These are phyloP conservation scores for Wallemia mellicola DNA, from an alignment of 1,284 basidiomycete genomes.

Conservation along the genomic window DNA sequence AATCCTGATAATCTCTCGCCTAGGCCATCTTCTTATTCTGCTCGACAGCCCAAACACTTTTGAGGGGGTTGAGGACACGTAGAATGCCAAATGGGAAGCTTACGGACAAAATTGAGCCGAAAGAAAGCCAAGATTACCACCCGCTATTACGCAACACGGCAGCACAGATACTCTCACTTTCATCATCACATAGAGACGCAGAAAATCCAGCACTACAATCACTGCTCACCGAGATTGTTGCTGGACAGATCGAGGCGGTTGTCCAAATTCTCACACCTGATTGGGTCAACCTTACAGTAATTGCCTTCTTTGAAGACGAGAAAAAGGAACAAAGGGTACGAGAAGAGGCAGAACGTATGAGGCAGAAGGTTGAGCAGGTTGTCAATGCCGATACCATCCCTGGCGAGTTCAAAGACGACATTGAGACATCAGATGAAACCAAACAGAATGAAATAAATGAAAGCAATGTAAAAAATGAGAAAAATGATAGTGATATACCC, in stretches of 20 bases:
- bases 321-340: constrained; percentile 1
- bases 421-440: background rate
- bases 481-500: no score
- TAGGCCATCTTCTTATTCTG: constrained; percentile 1
- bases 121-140: background rate
- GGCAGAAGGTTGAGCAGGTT: constrained; percentile 1
- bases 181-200: background rate
- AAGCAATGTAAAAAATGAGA: no score
- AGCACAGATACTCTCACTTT: background rate
- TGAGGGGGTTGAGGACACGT: background rate
- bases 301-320: background rate
- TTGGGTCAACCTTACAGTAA: background rate
- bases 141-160: background rate
- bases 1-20: background rate
- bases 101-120: background rate
- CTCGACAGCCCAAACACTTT: background rate
- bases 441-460: no score
- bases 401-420: background rate
- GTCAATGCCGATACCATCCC: background rate
- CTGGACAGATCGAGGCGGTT: background rate
- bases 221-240: background rate
- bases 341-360: background rate
- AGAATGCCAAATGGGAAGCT: background rate
- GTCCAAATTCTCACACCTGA: background rate
- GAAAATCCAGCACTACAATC: background rate